Base-by-base conservation (phyloP, 169 alveolate genomes). In the Plasmodium sp. region DNA sequence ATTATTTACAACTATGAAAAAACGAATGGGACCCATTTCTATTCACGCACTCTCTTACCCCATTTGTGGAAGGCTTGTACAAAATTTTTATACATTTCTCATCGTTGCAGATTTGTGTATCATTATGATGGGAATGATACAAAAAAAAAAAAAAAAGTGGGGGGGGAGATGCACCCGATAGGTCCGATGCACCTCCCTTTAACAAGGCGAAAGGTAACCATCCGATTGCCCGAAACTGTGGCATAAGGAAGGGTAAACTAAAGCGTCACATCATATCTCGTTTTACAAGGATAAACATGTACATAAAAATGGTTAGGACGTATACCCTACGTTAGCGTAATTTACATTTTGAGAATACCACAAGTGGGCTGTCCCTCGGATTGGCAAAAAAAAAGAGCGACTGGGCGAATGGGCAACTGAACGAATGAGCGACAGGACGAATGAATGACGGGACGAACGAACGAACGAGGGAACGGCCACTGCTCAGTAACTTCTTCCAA, bases 401-500 rank as follows among this genome's bases (percentile, higher is more conserved):
- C 27, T 0, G 27, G 27, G 27, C 27, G 27, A 22, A 22, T 22
- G 27, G 0, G 27, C 27, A 0, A 22, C 27, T 22, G 27, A 0
- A 22, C 27, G 27, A 22, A 22, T 22, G 27, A 22, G 27, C 0
- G 27, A 22, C 27, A 22, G 27, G 14, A 43, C 12, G 27, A 39
- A 39, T 3, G n/a, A 14, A 0, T 0, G 27, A 22, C 27, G 27
- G 27, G 14, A 43, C 12, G 27, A 39, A 39, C 1, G n/a, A 14
- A 81, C 1, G 62, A 48, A 81, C 16, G 58, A 48, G 10, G 0
- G 34, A n/a, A 80, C 18, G 48, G 34, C 84, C 56, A 16, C 48
- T 27, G 9, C n/a, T 97, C 98, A 98, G 95, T 99, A 99, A 84
- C 99, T 98, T 96, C 99, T 98, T 86, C 99, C 99, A 98, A 98